phyloP scores from a whole-genome alignment of 805 yeast species.

The Candida endomychidarum region DNA sequence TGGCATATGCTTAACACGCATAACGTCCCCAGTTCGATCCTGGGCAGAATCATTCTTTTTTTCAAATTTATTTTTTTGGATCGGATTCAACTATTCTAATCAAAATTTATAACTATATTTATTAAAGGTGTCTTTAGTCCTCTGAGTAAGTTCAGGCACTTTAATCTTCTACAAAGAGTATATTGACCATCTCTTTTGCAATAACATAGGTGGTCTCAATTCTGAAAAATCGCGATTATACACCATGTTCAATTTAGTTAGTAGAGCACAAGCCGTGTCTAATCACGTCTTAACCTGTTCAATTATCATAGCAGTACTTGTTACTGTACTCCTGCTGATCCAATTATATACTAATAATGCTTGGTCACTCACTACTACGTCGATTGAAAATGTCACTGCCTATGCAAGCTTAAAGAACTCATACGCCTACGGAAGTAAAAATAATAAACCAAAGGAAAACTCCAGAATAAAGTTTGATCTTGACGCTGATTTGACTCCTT shows the following conservation, averaged over 20 bases:
- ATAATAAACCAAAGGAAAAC: constrained; percentile 72
- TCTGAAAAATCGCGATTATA: constrained; percentile 1
- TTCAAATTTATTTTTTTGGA: constrained; percentile 6
- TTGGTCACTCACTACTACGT: constrained; percentile 39
- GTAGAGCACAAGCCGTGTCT: constrained; percentile 47
- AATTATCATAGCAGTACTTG: constrained; percentile 41
- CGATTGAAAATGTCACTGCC: constrained; percentile 36
- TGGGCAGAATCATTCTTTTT: constrained; percentile 90
- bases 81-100: no score
- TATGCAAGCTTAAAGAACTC: constrained; percentile 50
- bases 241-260: constrained; percentile 33
- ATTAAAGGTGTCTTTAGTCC: no score
- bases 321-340: constrained; percentile 47
- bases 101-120: no score
- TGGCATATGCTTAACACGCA: constrained; percentile 99
- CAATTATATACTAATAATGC: constrained; percentile 51
- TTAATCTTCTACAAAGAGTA: background rate
- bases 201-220: no score
- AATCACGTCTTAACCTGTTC: constrained; percentile 56
- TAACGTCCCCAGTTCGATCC: constrained; percentile 99
- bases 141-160: no score
- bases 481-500: constrained; percentile 66
- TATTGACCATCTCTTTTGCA: no score
- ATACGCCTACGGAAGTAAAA: constrained; percentile 65
- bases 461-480: constrained; percentile 70